Conservation (phyloP, 2,329 filamentous ascomycete species). For the Nannizzia gypsea region DNA sequence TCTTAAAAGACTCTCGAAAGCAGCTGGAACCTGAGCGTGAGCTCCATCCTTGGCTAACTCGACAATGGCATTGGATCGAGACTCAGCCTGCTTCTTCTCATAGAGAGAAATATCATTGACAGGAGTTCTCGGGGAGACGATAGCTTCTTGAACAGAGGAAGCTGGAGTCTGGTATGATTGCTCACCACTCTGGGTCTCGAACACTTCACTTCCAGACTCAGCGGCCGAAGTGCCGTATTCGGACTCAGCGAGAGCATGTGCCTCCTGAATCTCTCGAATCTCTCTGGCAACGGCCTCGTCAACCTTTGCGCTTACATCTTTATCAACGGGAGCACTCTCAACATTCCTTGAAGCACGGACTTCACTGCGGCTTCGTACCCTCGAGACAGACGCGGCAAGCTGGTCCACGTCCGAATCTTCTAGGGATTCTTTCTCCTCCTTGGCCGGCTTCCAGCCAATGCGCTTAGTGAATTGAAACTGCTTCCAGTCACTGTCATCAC, state of each 20-base stretch:
- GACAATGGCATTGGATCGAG: conserved; percentile 67
- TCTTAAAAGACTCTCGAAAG: conserved; percentile 82
- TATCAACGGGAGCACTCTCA: conserved; percentile 37
- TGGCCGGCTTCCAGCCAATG: conserved; percentile 69
- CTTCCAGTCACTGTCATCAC: conserved; percentile 69
- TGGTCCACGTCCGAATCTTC: conserved; percentile 16
- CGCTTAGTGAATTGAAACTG: conserved; percentile 81
- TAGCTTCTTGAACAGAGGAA: conserved; percentile 20
- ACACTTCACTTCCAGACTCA: conserved; percentile 15
- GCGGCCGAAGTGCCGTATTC: conserved; percentile 24
- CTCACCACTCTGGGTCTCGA: conserved; percentile 10
- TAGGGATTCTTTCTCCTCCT: conserved; percentile 27
- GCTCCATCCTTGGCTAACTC: conserved; percentile 59
- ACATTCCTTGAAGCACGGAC: conserved; percentile 51
- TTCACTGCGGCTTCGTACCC: conserved; percentile 44
- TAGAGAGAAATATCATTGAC: conserved; percentile 23
- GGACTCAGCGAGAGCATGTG: conserved; percentile 34
- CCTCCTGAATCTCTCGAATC: conserved; percentile 48
- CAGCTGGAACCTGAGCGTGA: conserved; percentile 76
- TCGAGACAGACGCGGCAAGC: conserved; percentile 18
- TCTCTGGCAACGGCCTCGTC: conserved; percentile 75
- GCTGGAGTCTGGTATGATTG: conserved; percentile 18
- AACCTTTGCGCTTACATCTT: conserved; percentile 57
- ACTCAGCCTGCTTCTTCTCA: conserved; percentile 44
- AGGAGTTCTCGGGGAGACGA: conserved; percentile 46